phyloP scores from a whole-genome alignment of 169 alveolate genomes.

The Eimeria tenella region DNA sequence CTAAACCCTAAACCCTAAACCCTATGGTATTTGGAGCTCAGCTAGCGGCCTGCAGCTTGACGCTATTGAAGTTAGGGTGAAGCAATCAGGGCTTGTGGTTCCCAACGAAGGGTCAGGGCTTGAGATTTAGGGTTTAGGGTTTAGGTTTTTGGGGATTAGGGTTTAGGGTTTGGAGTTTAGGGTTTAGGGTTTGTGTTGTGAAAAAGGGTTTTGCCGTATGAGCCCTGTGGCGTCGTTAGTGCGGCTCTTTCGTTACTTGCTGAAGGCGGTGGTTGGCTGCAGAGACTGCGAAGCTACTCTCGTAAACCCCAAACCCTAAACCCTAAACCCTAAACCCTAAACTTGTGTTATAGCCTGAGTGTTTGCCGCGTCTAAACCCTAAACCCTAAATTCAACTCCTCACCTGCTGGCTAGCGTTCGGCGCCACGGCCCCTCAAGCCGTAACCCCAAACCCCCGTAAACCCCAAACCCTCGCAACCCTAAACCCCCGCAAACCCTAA shows the following conservation, averaged over 20 bases:
- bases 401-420: no score
- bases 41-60: no score
- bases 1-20: constrained; percentile 25
- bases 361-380: constrained; percentile 27
- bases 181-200: constrained; percentile 5
- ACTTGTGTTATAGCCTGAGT: constrained; percentile 12
- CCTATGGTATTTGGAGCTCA: no score
- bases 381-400: neutral
- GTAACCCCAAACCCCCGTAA: neutral
- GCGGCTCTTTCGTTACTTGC: constrained; percentile 68
- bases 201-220: constrained; percentile 57
- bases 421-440: neutral
- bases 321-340: constrained; percentile 4
- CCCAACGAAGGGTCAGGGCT: no score
- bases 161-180: constrained; percentile 7
- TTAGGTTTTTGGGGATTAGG: neutral
- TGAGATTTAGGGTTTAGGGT: neutral
- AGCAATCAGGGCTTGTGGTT: neutral
- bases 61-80: neutral
- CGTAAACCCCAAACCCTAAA: constrained; percentile 48
- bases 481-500: constrained; percentile 21
- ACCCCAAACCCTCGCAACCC: neutral
- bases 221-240: constrained; percentile 57
- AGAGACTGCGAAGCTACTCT: constrained; percentile 56
- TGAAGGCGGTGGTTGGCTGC: constrained; percentile 69